Percentiles rank a stretch among this genome's conserved stretches.
These are phyloP conservation scores for Hemisphaericaspora subhashii DNA, from an alignment of 1,139 yeast genomes.

Conservation along the genomic window DNA sequence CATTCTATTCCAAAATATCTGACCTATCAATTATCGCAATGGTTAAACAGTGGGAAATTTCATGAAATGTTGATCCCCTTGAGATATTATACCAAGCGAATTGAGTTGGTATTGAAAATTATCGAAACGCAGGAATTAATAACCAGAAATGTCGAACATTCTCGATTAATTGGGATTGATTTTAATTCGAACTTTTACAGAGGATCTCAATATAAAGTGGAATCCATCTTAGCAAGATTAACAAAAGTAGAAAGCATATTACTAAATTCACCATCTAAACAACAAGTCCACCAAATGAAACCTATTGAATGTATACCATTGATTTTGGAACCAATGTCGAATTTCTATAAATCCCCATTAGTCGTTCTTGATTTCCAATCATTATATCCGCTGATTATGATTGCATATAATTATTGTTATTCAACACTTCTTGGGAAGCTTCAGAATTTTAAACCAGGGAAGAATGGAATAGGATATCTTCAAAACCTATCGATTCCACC, in stretches of 20 bases:
- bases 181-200: constrained; percentile 83
- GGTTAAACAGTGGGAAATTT: constrained; percentile 39
- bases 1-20: constrained; percentile 64
- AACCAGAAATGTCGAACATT: constrained; percentile 75
- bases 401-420: constrained; percentile 90
- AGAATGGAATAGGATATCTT: constrained; percentile 39
- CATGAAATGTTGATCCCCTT: constrained; percentile 39
- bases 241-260: constrained; percentile 75
- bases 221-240: constrained; percentile 72
- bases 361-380: constrained; percentile 92
- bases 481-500: constrained; percentile 49
- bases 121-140: constrained; percentile 66
- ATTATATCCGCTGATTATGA: constrained; percentile 85
- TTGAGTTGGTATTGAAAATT: constrained; percentile 48
- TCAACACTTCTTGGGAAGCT: constrained; percentile 81
- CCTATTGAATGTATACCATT: constrained; percentile 87
- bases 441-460: constrained; percentile 45
- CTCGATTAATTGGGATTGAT: constrained; percentile 85
- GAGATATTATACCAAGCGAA: constrained; percentile 51
- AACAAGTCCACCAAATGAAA: constrained; percentile 80
- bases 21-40: constrained; percentile 47
- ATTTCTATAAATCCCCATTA: constrained; percentile 83
- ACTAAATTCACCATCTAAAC: constrained; percentile 75
- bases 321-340: constrained; percentile 88
- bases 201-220: constrained; percentile 94